Evolutionary conservation across 768 basidiomycete species (phyloP).

Genomic region (Collybia sordida): DNA sequence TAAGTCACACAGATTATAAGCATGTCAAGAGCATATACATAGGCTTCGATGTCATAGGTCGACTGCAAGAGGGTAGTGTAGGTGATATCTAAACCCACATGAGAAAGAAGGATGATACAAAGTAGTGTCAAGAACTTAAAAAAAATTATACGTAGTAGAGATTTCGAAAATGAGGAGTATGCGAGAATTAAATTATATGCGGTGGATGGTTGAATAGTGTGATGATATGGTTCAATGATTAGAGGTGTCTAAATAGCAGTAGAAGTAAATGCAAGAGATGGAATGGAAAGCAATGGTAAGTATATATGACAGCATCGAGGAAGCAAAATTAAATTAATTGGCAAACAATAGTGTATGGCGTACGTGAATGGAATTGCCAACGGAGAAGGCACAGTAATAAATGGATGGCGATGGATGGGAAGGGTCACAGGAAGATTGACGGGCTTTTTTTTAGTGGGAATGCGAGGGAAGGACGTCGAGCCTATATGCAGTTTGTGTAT

Average conservation of each 20-base stretch:
- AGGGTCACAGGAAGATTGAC: slow-evolving; percentile 5
- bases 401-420: neutral
- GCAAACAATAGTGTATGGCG: slow-evolving; percentile 19
- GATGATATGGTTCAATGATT: slow-evolving; percentile 22
- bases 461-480: slow-evolving; percentile 56
- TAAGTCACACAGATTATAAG: no score
- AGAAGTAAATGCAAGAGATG: slow-evolving; percentile 26
- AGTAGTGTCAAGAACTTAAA: neutral
- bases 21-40: no score
- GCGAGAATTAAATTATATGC: slow-evolving; percentile 24
- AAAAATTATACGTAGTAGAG: slow-evolving; percentile 3
- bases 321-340: slow-evolving; percentile 16
- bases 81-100: neutral
- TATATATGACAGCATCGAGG: slow-evolving; percentile 37
- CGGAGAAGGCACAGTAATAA: slow-evolving; percentile 13
- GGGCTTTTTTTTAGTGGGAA: slow-evolving; percentile 24
- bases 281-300: slow-evolving; percentile 19
- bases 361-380: slow-evolving; percentile 18
- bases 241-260: slow-evolving; percentile 21
- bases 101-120: neutral
- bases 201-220: slow-evolving; percentile 10
- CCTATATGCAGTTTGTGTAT: slow-evolving; percentile 71
- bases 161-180: slow-evolving; percentile 14
- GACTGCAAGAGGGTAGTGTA: neutral
- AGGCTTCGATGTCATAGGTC: no score